Percentiles rank a stretch among this genome's conserved stretches.
Evolutionary conservation across 2,329 filamentous ascomycete species (phyloP).

Genomic region (Stachybotrys chartarum): DNA sequence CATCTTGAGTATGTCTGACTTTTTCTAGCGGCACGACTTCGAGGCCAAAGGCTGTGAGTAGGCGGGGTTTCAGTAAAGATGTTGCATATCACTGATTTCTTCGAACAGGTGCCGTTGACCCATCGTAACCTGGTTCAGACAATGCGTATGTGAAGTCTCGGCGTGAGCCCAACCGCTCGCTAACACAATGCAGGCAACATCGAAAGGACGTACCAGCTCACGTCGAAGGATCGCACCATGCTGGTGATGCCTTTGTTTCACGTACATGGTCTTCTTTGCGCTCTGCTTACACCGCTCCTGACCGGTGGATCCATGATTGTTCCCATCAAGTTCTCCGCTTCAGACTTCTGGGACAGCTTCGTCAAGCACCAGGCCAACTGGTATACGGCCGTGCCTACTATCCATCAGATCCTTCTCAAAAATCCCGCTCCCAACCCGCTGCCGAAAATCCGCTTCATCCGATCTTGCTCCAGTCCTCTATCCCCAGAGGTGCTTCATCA

Average conservation of each 20-base stretch:
- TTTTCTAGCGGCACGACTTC: conserved; percentile 65
- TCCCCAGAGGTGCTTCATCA: conserved; percentile 76
- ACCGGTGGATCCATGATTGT: conserved; percentile 76
- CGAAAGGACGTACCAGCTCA: conserved; percentile 67
- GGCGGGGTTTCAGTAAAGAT: no score
- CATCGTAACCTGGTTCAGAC: conserved; percentile 75
- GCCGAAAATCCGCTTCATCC: conserved; percentile 75
- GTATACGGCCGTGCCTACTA: conserved; percentile 91
- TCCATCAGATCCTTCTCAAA: conserved; percentile 82
- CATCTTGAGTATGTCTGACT: conserved; percentile 13
- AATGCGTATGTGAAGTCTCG: conserved; percentile 47
- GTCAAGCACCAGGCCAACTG: conserved; percentile 69
- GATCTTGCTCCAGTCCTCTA: conserved; percentile 78
- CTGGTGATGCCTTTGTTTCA: conserved; percentile 90
- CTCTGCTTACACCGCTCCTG: conserved; percentile 68
- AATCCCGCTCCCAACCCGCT: conserved; percentile 59
- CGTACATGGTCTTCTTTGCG: conserved; percentile 81
- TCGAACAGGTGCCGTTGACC: conserved; percentile 59
- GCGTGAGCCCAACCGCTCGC: neutral
- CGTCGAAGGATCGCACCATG: conserved; percentile 66
- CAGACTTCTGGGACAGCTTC: conserved; percentile 78
- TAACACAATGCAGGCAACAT: conserved; percentile 54
- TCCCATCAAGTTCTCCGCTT: conserved; percentile 71
- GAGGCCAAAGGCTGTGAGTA: conserved; percentile 68
- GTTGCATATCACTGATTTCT: no score